Conservation (phyloP, 1,284 basidiomycete genomes). For the Neotropicomus parvogracilis region DNA sequence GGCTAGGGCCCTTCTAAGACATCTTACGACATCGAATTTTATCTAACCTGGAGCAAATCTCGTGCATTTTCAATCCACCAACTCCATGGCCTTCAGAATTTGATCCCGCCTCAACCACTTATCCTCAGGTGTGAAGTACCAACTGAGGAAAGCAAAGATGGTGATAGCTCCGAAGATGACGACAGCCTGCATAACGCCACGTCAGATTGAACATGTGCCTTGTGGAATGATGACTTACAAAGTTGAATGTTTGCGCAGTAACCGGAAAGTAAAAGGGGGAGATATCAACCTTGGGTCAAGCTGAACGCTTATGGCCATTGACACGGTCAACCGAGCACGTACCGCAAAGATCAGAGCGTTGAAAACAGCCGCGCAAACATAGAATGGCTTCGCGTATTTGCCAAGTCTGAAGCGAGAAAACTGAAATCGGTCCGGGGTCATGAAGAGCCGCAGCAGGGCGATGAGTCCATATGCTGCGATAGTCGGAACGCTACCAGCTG, state of each 20-base stretch:
- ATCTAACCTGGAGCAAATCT: slow-evolving; percentile 2
- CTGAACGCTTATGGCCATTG: not conserved
- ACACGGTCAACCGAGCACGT: slow-evolving; percentile 26
- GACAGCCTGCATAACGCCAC: slow-evolving; percentile 45
- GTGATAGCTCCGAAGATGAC: slow-evolving; percentile 78
- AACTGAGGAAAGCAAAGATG: slow-evolving; percentile 69
- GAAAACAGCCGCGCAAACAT: slow-evolving; percentile 63
- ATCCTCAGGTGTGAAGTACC: slow-evolving; percentile 72
- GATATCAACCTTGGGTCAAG: slow-evolving; percentile 54
- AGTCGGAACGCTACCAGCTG: slow-evolving; percentile 76
- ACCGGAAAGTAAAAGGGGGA: slow-evolving; percentile 84
- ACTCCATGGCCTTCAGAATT: slow-evolving; percentile 46
- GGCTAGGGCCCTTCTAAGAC: slow-evolving; percentile 55
- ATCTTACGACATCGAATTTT: slow-evolving; percentile 2
- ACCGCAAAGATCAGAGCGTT: slow-evolving; percentile 72
- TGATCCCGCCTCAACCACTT: slow-evolving; percentile 71
- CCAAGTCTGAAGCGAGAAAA: slow-evolving; percentile 70
- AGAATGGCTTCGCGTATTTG: slow-evolving; percentile 61
- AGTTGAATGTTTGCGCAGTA: slow-evolving; percentile 70
- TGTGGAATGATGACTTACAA: slow-evolving; percentile 46
- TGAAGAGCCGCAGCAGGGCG: slow-evolving; percentile 62
- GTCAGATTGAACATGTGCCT: slow-evolving; percentile 12
- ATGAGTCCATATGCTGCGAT: slow-evolving; percentile 83
- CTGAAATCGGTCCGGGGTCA: slow-evolving; percentile 74
- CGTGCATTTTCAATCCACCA: slow-evolving; percentile 28